Conservation (phyloP, 2,329 filamentous ascomycete species). For the Rhinocladiella mackenziei region DNA sequence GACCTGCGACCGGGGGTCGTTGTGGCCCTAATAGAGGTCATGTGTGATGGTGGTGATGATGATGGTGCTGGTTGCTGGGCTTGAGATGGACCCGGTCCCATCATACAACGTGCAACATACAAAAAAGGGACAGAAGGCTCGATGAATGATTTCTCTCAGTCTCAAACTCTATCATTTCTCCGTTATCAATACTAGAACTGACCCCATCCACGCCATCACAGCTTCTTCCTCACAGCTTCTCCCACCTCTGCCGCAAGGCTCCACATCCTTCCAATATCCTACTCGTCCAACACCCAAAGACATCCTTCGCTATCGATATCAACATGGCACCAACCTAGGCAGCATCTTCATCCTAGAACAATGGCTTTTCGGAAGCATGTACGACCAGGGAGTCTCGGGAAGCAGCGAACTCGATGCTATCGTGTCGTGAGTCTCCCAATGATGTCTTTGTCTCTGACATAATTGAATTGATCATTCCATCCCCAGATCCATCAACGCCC, state of each 20-base stretch:
- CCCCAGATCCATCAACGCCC: slow-evolving; percentile 39
- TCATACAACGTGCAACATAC: too few species aligned
- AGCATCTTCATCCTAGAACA: slow-evolving; percentile 58
- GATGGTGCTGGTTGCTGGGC: too few species aligned
- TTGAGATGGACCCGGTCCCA: too few species aligned
- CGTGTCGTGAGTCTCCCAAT: slow-evolving; percentile 33
- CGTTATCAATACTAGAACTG: too few species aligned
- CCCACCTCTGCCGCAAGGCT: neutral
- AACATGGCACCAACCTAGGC: slow-evolving; percentile 58
- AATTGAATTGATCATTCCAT: neutral
- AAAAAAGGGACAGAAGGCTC: too few species aligned
- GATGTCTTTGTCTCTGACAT: neutral
- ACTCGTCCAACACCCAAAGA: slow-evolving; percentile 16
- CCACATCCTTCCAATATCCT: neutral
- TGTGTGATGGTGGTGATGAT: too few species aligned
- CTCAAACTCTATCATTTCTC: too few species aligned
- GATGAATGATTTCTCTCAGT: too few species aligned
- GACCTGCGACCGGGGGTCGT: too few species aligned
- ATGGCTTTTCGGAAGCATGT: slow-evolving; percentile 54
- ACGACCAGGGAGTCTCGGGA: slow-evolving; percentile 40
- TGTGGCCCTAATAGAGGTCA: too few species aligned
- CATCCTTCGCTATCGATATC: slow-evolving; percentile 53
- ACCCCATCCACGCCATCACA: too few species aligned
- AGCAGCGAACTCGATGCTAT: slow-evolving; percentile 53
- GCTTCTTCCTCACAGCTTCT: neutral